A percentile compares a stretch with the other conserved stretches of the same genome.
phyloP scores from a whole-genome alignment of 495 filamentous ascomycete species.

The Poronia punctata region DNA sequence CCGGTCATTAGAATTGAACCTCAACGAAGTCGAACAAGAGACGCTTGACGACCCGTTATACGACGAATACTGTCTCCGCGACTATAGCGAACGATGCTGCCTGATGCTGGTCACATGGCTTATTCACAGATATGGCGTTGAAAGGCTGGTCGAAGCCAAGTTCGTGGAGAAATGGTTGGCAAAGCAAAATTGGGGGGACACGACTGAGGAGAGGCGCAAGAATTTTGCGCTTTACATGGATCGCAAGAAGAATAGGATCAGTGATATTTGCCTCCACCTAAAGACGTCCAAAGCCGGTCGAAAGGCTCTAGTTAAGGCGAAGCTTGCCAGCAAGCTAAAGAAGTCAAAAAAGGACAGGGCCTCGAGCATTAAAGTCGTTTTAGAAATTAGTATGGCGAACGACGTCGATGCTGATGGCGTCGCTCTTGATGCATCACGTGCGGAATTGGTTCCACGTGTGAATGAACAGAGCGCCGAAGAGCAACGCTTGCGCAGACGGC shows the following conservation, averaged over 20 bases:
- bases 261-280: slow-evolving; percentile 34
- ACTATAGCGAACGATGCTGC: slow-evolving; percentile 44
- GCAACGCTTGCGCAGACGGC: slow-evolving; percentile 44
- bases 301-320: slow-evolving; percentile 34
- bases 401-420: slow-evolving; percentile 19
- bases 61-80: slow-evolving; percentile 47
- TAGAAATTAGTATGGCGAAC: slow-evolving; percentile 28
- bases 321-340: slow-evolving; percentile 24
- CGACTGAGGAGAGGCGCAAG: slow-evolving; percentile 31
- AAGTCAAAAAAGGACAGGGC: slow-evolving; percentile 15
- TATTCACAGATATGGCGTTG: slow-evolving; percentile 32
- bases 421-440: slow-evolving; percentile 9
- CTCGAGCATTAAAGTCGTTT: slow-evolving; percentile 25
- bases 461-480: slow-evolving; percentile 43
- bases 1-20: slow-evolving; percentile 41
- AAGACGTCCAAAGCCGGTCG: slow-evolving; percentile 29
- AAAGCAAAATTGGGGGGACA: slow-evolving; percentile 48
- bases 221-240: slow-evolving; percentile 41
- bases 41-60: slow-evolving; percentile 38
- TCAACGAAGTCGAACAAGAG: slow-evolving; percentile 43
- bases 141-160: slow-evolving; percentile 38
- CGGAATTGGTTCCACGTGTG: slow-evolving; percentile 28
- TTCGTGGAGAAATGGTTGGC: slow-evolving; percentile 52
- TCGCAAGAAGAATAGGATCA: slow-evolving; percentile 38
- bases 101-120: slow-evolving; percentile 41